A percentile compares a stretch with the other conserved stretches of the same genome.
These are phyloP conservation scores for Botrytis paeoniae DNA, from an alignment of 2,329 filamentous ascomycete genomes.

Conservation along the genomic window DNA sequence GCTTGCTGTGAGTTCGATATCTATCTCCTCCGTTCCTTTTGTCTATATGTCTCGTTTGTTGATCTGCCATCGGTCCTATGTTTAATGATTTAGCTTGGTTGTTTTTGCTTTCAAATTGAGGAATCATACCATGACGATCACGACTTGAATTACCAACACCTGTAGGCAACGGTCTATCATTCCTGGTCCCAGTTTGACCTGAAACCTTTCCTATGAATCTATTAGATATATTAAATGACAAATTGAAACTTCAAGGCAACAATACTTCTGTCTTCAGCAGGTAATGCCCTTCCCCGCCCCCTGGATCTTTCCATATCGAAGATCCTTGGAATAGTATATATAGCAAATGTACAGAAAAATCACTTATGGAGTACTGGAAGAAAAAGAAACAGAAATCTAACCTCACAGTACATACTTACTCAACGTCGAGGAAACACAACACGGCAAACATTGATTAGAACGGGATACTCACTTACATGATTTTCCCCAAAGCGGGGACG, in stretches of 20 bases:
- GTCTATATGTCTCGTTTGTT: not conserved
- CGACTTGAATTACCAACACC: not conserved
- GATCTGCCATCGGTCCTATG: slow-evolving; percentile 2
- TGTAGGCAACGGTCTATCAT: not conserved
- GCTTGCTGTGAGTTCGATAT: not conserved
- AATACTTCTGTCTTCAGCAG: not conserved
- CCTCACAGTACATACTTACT: not conserved
- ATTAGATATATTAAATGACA: not conserved
- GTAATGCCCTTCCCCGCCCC: not conserved
- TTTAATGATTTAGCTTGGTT: not conserved
- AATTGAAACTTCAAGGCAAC: not conserved
- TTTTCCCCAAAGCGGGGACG: not conserved
- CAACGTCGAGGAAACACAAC: not conserved
- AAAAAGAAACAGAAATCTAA: not conserved
- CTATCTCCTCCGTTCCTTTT: not conserved
- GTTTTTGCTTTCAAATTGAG: not conserved
- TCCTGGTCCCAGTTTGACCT: not conserved
- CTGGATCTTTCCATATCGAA: not conserved
- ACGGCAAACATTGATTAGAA: not conserved
- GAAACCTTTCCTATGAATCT: not conserved
- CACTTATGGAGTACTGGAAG: not conserved
- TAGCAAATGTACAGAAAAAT: not conserved
- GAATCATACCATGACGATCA: not conserved
- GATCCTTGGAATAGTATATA: not conserved
- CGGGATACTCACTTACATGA: not conserved